These are phyloP conservation scores for Bjerkandera adusta DNA, from an alignment of 1,284 basidiomycete genomes.

Conservation along the genomic window DNA sequence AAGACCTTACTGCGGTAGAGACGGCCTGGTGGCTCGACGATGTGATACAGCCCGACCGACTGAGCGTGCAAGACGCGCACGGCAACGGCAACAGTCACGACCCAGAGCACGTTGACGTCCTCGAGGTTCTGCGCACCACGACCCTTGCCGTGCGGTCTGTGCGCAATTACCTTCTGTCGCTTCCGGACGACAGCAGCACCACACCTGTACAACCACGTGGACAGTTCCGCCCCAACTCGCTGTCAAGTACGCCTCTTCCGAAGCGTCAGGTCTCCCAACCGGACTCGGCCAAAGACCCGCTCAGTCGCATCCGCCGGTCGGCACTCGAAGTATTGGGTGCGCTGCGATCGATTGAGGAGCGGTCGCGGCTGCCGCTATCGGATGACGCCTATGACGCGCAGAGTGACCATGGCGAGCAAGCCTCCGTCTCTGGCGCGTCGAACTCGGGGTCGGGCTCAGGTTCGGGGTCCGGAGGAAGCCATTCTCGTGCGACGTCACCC, in stretches of 20 bases:
- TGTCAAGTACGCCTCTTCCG: slow-evolving; percentile 34
- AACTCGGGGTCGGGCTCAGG: slow-evolving; percentile 33
- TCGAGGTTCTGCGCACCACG: slow-evolving; percentile 67
- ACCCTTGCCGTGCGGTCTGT: slow-evolving; percentile 77
- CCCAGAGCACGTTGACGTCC: slow-evolving; percentile 49
- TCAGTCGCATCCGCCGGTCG: slow-evolving; percentile 64
- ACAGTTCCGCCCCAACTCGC: slow-evolving; percentile 42
- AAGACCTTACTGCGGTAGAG: slow-evolving; percentile 63
- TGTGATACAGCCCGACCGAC: slow-evolving; percentile 21
- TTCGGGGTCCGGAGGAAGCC: slow-evolving; percentile 28
- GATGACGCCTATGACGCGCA: slow-evolving; percentile 77
- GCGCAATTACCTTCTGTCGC: slow-evolving; percentile 75
- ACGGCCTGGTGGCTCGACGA: slow-evolving; percentile 50
- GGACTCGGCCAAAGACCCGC: slow-evolving; percentile 45
- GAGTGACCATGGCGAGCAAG: slow-evolving; percentile 53
- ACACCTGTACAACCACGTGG: slow-evolving; percentile 47
- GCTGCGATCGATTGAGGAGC: slow-evolving; percentile 70
- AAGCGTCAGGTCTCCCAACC: slow-evolving; percentile 39
- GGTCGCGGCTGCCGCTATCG: slow-evolving; percentile 57
- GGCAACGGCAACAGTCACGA: slow-evolving; percentile 10
- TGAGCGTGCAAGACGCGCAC: slow-evolving; percentile 22
- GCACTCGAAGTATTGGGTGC: slow-evolving; percentile 76
- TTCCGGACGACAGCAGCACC: slow-evolving; percentile 68
- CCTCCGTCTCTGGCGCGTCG: slow-evolving; percentile 28
- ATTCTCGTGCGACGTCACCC: slow-evolving; percentile 45